A percentile compares a stretch with the other conserved stretches of the same genome.
Evolutionary conservation across 345 rosid species (phyloP).

Genomic region (Euphorbia lathyris): DNA sequence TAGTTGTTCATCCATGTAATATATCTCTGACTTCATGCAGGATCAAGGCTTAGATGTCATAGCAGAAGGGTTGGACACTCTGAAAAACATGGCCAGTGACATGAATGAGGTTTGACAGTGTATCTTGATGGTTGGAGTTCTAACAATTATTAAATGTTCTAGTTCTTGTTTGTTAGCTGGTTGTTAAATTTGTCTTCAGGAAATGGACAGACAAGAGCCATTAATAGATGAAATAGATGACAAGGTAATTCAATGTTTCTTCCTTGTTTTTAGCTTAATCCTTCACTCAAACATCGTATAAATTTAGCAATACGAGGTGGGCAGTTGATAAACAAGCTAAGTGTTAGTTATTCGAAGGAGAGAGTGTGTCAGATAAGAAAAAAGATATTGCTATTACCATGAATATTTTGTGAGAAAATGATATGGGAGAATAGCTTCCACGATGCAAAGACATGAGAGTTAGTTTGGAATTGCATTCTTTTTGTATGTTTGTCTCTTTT

Average conservation of each 20-base stretch:
- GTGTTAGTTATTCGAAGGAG: not conserved
- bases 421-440: not conserved
- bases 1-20: not conserved
- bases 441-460: no score
- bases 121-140: not conserved
- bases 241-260: constrained; percentile 21
- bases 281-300: not conserved
- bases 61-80: constrained; percentile 32
- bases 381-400: not conserved
- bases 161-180: not conserved
- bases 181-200: constrained; percentile 17
- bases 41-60: constrained; percentile 35
- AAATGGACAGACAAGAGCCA: constrained; percentile 30
- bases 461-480: not conserved
- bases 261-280: not conserved
- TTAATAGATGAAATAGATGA: constrained; percentile 33
- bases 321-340: not conserved
- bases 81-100: constrained; percentile 29
- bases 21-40: constrained; percentile 14
- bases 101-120: constrained; percentile 30
- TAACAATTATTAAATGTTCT: not conserved
- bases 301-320: not conserved
- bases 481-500: not conserved
- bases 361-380: not conserved
- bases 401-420: not conserved